Conservation (phyloP, 108 stramenopile species). For the Stephanodiscus triporus region DNA sequence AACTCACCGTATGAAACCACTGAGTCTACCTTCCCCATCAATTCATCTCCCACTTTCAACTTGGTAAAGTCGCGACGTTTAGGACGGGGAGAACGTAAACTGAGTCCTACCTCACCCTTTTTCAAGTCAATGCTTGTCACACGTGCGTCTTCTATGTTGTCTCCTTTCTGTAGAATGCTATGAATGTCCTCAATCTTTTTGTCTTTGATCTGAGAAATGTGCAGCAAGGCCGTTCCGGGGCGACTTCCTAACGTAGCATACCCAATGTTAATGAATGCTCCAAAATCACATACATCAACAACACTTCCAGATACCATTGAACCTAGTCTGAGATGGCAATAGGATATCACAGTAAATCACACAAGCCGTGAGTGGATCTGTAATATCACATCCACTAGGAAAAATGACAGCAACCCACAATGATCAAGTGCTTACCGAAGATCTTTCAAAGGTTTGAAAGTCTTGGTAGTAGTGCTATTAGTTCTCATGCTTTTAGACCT, state of each 20-base stretch:
- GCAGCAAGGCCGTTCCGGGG: conserved; percentile 45
- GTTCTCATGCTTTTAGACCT: not conserved
- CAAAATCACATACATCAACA: conserved; percentile 41
- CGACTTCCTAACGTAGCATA: conserved; percentile 41
- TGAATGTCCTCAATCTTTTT: conserved; percentile 27
- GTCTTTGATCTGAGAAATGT: conserved; percentile 50
- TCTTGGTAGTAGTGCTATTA: conserved; percentile 3
- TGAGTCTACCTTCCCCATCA: conserved; percentile 33
- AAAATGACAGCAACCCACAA: not conserved
- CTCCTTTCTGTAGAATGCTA: conserved; percentile 29
- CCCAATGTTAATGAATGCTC: conserved; percentile 47
- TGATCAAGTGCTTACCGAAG: conserved; percentile 2
- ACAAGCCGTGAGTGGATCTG: not conserved
- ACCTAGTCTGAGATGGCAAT: conserved; percentile 16
- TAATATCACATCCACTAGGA: not conserved
- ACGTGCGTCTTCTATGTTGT: conserved; percentile 28
- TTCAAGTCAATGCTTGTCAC: conserved; percentile 34
- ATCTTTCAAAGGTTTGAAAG: conserved; percentile 41
- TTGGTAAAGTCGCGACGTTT: conserved; percentile 28
- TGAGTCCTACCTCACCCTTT: conserved; percentile 45
- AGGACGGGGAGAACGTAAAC: conserved; percentile 29
- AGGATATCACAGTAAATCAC: not conserved
- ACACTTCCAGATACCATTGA: conserved; percentile 38
- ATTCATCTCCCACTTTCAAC: conserved; percentile 38
- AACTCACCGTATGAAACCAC: conserved; percentile 44